Percentiles rank a stretch among this genome's conserved stretches.
These are phyloP conservation scores for Wickerhamiella hasegawae DNA, from an alignment of 805 yeast genomes.

Conservation along the genomic window DNA sequence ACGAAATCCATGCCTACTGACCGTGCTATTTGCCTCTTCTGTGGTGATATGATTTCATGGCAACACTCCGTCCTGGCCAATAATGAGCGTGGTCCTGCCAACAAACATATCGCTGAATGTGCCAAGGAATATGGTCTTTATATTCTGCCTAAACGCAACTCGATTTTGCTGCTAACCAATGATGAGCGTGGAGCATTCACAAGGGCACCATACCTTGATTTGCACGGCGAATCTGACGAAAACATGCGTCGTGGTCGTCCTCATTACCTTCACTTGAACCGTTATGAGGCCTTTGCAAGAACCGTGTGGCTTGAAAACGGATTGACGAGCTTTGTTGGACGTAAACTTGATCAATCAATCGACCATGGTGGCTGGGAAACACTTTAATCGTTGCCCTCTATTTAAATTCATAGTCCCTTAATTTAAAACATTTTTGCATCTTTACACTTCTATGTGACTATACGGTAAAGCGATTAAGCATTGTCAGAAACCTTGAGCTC, in stretches of 20 bases:
- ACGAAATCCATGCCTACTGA: conserved; percentile 27
- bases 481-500: not conserved
- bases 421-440: too few species aligned
- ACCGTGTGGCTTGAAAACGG: conserved; percentile 68
- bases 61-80: conserved; percentile 39
- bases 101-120: conserved; percentile 45
- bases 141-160: conserved; percentile 51
- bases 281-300: conserved; percentile 52
- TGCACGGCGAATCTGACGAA: conserved; percentile 72
- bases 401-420: not conserved
- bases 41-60: conserved; percentile 53
- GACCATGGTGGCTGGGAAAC: conserved; percentile 97
- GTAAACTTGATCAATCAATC: conserved; percentile 59
- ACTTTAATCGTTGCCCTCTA: conserved; percentile 22
- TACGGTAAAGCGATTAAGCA: too few species aligned
- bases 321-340: conserved; percentile 56
- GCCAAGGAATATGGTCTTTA: conserved; percentile 54
- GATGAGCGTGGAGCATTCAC: conserved; percentile 71
- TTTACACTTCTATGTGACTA: too few species aligned
- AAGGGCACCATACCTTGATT: conserved; percentile 70
- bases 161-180: conserved; percentile 40
- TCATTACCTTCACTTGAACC: conserved; percentile 39
- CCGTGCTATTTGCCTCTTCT: conserved; percentile 76
- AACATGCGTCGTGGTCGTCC: conserved; percentile 57
- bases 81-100: conserved; percentile 58